Evolutionary conservation across 2,329 filamentous ascomycete species (phyloP), one percentile per base, ranked within the genome.

Genomic region (Calonectria pseudoturangicola): DNA sequence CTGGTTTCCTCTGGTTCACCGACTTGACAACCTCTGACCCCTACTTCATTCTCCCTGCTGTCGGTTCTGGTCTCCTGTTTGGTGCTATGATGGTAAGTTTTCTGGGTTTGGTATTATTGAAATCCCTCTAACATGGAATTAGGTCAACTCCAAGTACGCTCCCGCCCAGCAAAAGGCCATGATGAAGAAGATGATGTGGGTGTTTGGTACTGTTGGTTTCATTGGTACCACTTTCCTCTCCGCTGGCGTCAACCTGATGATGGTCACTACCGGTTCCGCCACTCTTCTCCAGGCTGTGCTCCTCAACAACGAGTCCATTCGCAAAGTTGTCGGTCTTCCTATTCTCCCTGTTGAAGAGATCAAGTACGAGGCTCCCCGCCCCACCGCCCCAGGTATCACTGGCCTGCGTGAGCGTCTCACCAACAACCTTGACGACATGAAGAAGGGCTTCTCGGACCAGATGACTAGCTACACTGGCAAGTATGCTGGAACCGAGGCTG

Each of bases 21-120:
- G 94, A 98, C 82, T 84, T 99, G 74, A 93, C 95, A 0, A 81
- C 92, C 27, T 83, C 90, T 2, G 97, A 99, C 83, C 96, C 97
- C 0, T 93, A 89, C 79, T 96, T 91, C 77, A 83, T 97, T 48
- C 85, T 98, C 39, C 97, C 97, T 2, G 74, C 91, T 3, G 70
- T 88, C 1, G 91, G 92, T 3, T 89, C 92, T 1, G 83, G 81
- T 9, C 80, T 91, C 67, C 89, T 93, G 83, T 90, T 89, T 76
- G 76, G 86, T 33, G 88, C 91, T 64, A 85, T 95, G 70, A 88
- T 87, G 69, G 88, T 89, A 82, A 68, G 86, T 73, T 43, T 18
- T 7, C 47, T 43, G 0, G 21, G 5, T 6, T 13, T 9, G 8
- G 2, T 6, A 13, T 27, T n/a, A 13, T 45, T 16, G n/a, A 1